phyloP scores from a whole-genome alignment of 441 rosid genomes.

The Mallotus japonicus region DNA sequence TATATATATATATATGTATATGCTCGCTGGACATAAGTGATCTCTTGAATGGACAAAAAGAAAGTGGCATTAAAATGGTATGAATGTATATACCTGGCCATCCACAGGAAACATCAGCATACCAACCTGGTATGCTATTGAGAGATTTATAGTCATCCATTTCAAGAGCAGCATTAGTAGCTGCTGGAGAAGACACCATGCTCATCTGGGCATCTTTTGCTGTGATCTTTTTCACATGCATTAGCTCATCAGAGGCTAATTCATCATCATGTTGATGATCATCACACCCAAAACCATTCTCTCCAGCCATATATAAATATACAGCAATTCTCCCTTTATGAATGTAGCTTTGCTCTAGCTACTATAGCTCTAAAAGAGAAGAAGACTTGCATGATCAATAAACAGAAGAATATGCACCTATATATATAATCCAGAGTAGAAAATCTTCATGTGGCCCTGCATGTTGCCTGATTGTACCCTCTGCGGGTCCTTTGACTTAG shows the following conservation, averaged over 20 bases:
- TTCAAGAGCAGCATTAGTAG: background rate
- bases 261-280: background rate
- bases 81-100: slow-evolving; percentile 39
- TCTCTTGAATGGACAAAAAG: background rate
- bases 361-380: background rate
- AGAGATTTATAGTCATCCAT: background rate
- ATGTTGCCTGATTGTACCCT: background rate
- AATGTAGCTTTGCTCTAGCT: background rate
- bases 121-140: slow-evolving; percentile 35
- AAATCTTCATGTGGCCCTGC: background rate
- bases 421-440: background rate
- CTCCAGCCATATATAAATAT: background rate
- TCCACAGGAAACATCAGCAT: slow-evolving; percentile 33
- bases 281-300: background rate
- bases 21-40: no score
- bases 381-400: background rate
- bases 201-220: background rate
- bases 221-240: background rate
- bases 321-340: background rate
- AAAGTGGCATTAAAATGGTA: background rate
- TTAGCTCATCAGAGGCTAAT: background rate
- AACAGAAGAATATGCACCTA: background rate
- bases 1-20: background rate
- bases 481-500: slow-evolving; percentile 1
- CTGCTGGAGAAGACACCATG: background rate